These are phyloP conservation scores for Hericium coralloides DNA, from an alignment of 768 basidiomycete species.

Conservation along the genomic window DNA sequence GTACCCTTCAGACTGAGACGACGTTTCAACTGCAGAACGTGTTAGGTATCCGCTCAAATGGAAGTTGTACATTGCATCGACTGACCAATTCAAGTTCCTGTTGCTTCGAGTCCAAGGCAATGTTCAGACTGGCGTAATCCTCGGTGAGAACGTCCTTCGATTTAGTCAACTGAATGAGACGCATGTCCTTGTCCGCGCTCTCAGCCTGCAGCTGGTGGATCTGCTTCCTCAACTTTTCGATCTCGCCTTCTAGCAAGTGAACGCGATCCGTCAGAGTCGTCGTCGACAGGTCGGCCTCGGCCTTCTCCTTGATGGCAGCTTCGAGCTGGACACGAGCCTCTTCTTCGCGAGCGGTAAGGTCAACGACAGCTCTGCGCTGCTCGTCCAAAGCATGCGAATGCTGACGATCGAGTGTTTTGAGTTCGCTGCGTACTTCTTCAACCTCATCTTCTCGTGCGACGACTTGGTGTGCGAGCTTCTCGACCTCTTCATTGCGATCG, in stretches of 20 bases:
- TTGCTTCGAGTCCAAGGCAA: conserved; percentile 89
- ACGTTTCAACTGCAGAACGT: conserved; percentile 9
- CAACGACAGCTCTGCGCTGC: conserved; percentile 36
- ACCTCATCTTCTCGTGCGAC: conserved; percentile 41
- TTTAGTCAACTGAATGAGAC: conserved; percentile 64
- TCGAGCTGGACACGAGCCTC: conserved; percentile 41
- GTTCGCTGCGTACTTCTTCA: conserved; percentile 46
- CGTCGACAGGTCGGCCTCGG: conserved; percentile 44
- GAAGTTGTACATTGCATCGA: conserved; percentile 10
- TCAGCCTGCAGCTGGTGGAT: conserved; percentile 68
- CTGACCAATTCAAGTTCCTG: conserved; percentile 85
- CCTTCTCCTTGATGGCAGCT: conserved; percentile 41
- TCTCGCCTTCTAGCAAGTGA: conserved; percentile 42
- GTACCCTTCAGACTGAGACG: conserved; percentile 11
- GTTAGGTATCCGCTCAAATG: background rate
- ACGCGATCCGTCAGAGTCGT: conserved; percentile 42
- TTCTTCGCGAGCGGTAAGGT: conserved; percentile 37
- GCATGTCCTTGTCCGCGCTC: conserved; percentile 79
- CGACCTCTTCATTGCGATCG: conserved; percentile 48
- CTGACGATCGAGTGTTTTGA: conserved; percentile 46
- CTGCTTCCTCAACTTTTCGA: conserved; percentile 50
- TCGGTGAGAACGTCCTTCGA: conserved; percentile 60
- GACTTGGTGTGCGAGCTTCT: conserved; percentile 37
- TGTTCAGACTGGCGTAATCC: conserved; percentile 77
- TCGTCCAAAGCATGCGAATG: conserved; percentile 41